These are phyloP conservation scores for Mucor plumbeus DNA, from an alignment of 371 early-diverging fungal genomes.

Conservation along the genomic window DNA sequence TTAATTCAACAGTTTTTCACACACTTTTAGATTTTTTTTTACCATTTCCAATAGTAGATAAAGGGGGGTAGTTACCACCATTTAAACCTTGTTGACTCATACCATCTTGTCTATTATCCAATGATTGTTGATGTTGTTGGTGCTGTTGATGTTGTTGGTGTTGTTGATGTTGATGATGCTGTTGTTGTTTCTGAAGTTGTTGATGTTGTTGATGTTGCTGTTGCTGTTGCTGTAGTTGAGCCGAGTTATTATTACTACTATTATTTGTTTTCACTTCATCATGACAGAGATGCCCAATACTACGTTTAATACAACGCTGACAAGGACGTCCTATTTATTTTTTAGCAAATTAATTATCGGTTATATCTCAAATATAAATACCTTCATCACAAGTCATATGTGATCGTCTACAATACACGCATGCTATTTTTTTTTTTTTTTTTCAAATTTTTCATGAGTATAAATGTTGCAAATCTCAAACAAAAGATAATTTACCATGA, in stretches of 20 bases:
- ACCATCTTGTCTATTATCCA: constrained; percentile 15
- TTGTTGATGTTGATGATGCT: constrained; percentile 17
- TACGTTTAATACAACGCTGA: constrained; percentile 91
- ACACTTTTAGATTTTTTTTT: constrained; percentile 2
- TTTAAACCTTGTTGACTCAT: constrained; percentile 29
- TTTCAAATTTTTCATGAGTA: not conserved
- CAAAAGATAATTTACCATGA: constrained; percentile 53
- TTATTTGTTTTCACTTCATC: constrained; percentile 72
- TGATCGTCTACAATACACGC: constrained; percentile 85
- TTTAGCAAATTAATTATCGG: not conserved
- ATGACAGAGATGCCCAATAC: constrained; percentile 90
- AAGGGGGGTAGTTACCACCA: constrained; percentile 21
- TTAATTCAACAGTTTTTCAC: not conserved
- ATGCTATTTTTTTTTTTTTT: constrained; percentile 48
- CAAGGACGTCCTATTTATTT: constrained; percentile 75
- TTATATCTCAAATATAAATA: constrained; percentile 25
- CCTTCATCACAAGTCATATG: constrained; percentile 89
- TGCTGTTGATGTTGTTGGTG: constrained; percentile 22
- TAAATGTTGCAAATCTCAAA: not conserved
- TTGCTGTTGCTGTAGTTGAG: constrained; percentile 17
- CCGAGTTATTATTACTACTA: constrained; percentile 9
- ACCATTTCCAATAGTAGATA: constrained; percentile 26
- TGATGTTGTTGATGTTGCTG: constrained; percentile 7
- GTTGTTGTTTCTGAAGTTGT: constrained; percentile 27
- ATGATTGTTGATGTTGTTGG: constrained; percentile 14